Evolutionary conservation across 441 rosid genomes (phyloP), one percentile per base, ranked within the genome.

Genomic region (Populus hybrid): DNA sequence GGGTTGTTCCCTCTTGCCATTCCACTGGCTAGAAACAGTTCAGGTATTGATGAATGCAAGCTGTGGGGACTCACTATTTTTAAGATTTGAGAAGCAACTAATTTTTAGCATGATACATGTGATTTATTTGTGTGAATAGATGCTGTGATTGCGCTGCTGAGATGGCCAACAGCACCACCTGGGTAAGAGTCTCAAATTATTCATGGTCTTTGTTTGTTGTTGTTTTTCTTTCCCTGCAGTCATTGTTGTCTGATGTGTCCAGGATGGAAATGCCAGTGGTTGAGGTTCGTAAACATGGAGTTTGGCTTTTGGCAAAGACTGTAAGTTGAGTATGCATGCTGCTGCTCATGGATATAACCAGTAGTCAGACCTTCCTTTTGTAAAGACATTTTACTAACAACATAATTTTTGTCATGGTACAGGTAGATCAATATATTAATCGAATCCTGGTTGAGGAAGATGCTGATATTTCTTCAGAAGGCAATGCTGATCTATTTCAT

Each of bases 261-360:
- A 95, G 98, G 81, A 90, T 89, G 96, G 98, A 93, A 82, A 89
- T 95, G 97, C 98, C 98, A 46, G 94, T 93, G 74, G 93, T 95
- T 71, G 95, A 93, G 87, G 94, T 91, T 81, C 86, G 75, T 72
- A 89, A 86, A 79, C 87, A 91, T 81, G 94, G 98, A 74, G 96
- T 95, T 74, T 91, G 89, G 90, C 90, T 90, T 81, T 79, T 92
- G 78, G 94, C 98, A 63, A 95, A 83, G 82, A 91, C 82, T 86
- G 98, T 95, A 82, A 90, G 90, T 77, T 70, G 67, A 80, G 66
- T 26, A 32, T 74, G 64, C 64, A 38, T 40, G 6, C 71, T 53
- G 61, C 19, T 53, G 21, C 79, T 12, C 50, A 18, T 80, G 42
- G 74, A 59, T 38, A 18, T 34, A 64, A 67, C 35, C 53, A 59